A percentile compares a stretch with the other conserved stretches of the same genome.
Conservation (phyloP, 768 basidiomycete species). For the Pulveroboletus ravenelii region DNA sequence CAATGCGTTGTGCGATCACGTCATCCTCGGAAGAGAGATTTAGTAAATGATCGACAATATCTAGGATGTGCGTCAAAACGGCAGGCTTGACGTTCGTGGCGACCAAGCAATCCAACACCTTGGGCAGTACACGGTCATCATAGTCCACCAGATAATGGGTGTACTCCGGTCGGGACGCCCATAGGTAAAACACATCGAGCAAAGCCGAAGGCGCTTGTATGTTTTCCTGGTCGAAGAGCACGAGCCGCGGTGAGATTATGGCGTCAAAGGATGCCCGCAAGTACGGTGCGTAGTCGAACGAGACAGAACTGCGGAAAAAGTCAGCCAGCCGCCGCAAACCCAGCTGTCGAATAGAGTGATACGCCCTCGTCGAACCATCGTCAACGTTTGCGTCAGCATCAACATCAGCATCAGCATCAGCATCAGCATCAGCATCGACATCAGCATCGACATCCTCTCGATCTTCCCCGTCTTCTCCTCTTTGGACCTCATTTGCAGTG, state of each 20-base stretch:
- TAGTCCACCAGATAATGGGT: constrained; percentile 63
- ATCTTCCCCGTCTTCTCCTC: constrained; percentile 34
- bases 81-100: constrained; percentile 82
- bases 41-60: constrained; percentile 74
- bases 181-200: constrained; percentile 77
- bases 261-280: constrained; percentile 60
- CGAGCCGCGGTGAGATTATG: constrained; percentile 80
- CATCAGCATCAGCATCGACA: constrained; percentile 30
- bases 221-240: constrained; percentile 73
- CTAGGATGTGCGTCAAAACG: constrained; percentile 77
- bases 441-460: constrained; percentile 33
- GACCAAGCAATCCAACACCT: constrained; percentile 76
- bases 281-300: constrained; percentile 73
- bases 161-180: constrained; percentile 59
- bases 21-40: constrained; percentile 48
- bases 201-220: constrained; percentile 88
- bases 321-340: constrained; percentile 84
- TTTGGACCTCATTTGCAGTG: constrained; percentile 20
- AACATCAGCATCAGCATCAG: constrained; percentile 25
- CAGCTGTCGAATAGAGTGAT: constrained; percentile 69
- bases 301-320: constrained; percentile 73
- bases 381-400: constrained; percentile 35
- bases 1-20: constrained; percentile 44
- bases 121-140: constrained; percentile 64
- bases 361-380: constrained; percentile 27